phyloP scores from a whole-genome alignment of 257 asterid genomes.

The Solanum bulbocastanum region DNA sequence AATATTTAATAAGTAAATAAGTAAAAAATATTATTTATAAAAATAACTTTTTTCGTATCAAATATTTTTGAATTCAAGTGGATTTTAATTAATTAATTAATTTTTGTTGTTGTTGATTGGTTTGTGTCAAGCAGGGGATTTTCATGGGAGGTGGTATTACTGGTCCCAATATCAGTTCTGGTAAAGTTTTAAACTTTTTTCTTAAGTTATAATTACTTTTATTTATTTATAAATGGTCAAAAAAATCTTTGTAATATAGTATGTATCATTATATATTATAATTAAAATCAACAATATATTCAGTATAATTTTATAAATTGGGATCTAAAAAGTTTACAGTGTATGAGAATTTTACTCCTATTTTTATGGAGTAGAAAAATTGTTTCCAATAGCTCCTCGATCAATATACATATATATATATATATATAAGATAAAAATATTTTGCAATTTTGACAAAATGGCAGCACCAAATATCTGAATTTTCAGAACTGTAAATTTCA shows the following conservation, averaged over 20 bases:
- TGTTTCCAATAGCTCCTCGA: no score
- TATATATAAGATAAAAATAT: background rate
- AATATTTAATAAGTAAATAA: background rate
- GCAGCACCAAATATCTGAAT: slow-evolving; percentile 15
- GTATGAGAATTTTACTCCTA: no score
- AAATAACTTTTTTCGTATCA: background rate
- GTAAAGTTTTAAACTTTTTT: slow-evolving; percentile 18
- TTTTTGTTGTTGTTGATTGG: background rate
- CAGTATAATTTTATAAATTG: no score
- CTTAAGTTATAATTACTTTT: no score
- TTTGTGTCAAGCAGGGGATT: slow-evolving; percentile 48
- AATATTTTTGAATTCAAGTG: background rate
- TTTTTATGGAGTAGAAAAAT: no score
- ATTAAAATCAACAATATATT: no score
- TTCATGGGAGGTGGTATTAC: slow-evolving; percentile 69
- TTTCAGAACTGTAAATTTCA: background rate
- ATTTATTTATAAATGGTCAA: background rate
- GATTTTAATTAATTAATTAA: background rate
- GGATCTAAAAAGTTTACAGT: no score
- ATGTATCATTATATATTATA: background rate
- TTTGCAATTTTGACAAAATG: slow-evolving; percentile 13
- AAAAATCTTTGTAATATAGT: background rate
- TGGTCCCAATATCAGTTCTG: slow-evolving; percentile 69
- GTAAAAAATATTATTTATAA: background rate
- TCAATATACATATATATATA: no score